Percentiles rank a stretch among this genome's conserved stretches.
Conservation (phyloP, 2,329 filamentous ascomycete genomes). For the Fusarium torreyae region DNA sequence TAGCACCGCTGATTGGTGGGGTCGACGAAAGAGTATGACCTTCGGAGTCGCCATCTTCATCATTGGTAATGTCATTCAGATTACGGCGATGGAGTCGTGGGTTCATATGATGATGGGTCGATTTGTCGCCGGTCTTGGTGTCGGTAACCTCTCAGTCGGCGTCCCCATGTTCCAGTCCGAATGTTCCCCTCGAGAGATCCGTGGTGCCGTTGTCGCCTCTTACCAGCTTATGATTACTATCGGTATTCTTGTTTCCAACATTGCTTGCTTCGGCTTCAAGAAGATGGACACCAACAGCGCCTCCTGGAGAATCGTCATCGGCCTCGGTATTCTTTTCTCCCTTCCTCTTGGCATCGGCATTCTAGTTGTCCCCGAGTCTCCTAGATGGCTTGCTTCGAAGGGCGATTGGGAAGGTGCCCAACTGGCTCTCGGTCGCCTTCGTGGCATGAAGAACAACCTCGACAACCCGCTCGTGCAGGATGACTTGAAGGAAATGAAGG, state of each 20-base stretch:
- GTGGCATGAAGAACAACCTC: constrained; percentile 65
- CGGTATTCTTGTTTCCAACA: constrained; percentile 73
- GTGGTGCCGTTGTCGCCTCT: constrained; percentile 75
- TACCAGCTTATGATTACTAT: constrained; percentile 83
- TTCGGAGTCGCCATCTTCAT: constrained; percentile 71
- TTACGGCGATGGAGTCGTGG: constrained; percentile 72
- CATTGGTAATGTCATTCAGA: constrained; percentile 76
- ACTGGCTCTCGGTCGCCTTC: constrained; percentile 67
- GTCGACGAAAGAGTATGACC: constrained; percentile 69
- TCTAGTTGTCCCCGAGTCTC: constrained; percentile 69
- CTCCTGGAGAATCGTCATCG: constrained; percentile 76
- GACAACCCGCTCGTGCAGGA: constrained; percentile 62
- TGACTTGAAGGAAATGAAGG: constrained; percentile 68
- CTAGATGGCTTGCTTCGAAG: constrained; percentile 68
- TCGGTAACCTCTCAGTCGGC: constrained; percentile 76
- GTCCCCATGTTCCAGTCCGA: constrained; percentile 79
- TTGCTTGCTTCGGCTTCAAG: constrained; percentile 68
- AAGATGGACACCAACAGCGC: constrained; percentile 58
- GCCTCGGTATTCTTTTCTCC: constrained; percentile 67
- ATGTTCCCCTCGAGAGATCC: constrained; percentile 72
- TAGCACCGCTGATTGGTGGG: constrained; percentile 70
- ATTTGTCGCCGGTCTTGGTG: constrained; percentile 76
- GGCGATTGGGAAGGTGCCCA: constrained; percentile 65
- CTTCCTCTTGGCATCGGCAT: constrained; percentile 68
- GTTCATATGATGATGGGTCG: constrained; percentile 77